Evolutionary conservation across 441 rosid species (phyloP), one percentile per base, ranked within the genome.

Genomic region (Syzygium malaccense): DNA sequence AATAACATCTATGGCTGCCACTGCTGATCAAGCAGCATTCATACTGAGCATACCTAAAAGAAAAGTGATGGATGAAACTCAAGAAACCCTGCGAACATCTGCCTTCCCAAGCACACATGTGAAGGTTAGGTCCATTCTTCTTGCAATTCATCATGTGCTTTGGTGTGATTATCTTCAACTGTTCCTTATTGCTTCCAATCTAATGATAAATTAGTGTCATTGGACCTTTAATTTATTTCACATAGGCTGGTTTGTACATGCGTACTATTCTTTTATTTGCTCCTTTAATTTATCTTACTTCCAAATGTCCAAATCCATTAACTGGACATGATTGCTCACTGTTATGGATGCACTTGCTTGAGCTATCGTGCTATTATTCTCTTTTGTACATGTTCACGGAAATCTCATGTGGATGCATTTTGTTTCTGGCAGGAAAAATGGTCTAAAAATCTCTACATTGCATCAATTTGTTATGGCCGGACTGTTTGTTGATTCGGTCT

Each of bases 361-460:
- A 85, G 58, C 87, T 18, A 33, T 23, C 7, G 9, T 14, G 49
- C 60, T 56, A 37, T 56, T 30, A 37, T 60, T 37, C 87, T 33
- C 18, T 55, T 37, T 55, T 45, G 28, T 78, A 78, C 18, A 30
- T 25, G 30, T 75, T 78, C 30, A 78, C 53, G 14, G 84, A 78
- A 78, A 78, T 78, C 84, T 78, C 30, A 78, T 48, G 25, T 64
- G 56, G 32, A 86, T 64, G 51, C 57, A 25, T 28, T 88, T 71
- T 20, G 53, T 85, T 86, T 85, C 30, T 68, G 75, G 90, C 90
- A 88, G 90, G 90, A 88, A 48, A 88, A 88, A 55, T 88, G 90
- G 90, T 88, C 90, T 4, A 88, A 88, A 66, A 88, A 88, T 62
- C 90, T 88, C 87, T 88, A 88, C 87, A 88, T 88, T 54, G 90